A percentile compares a stretch with the other conserved stretches of the same genome.
Conservation (phyloP, 2,329 filamentous ascomycete species). For the Sclerotinia subarctica region DNA sequence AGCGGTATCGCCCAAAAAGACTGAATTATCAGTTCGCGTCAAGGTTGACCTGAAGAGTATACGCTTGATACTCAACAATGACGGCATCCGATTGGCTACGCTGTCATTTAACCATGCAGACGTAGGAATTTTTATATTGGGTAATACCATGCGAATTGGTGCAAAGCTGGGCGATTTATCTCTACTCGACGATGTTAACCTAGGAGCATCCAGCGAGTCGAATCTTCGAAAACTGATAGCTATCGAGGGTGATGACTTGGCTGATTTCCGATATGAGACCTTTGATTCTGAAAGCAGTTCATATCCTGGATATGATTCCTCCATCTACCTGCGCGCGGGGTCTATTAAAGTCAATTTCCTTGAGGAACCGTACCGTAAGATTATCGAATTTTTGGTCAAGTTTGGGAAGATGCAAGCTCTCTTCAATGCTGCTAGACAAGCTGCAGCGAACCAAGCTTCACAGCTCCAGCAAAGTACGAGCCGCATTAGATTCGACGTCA, state of each 20-base stretch:
- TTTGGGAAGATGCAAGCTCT: constrained; percentile 99
- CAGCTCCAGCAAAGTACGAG: constrained; percentile 88
- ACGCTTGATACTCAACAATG: constrained; percentile 91
- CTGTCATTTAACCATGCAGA: constrained; percentile 90
- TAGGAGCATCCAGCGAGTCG: constrained; percentile 78
- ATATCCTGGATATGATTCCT: constrained; percentile 94
- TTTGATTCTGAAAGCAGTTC: constrained; percentile 69
- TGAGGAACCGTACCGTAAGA: constrained; percentile 96
- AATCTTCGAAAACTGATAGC: constrained; percentile 82
- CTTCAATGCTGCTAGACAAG: constrained; percentile 94
- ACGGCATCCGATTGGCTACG: constrained; percentile 90
- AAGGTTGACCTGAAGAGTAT: constrained; percentile 94
- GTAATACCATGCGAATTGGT: constrained; percentile 81
- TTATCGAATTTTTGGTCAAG: constrained; percentile 95
- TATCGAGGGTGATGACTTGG: constrained; percentile 92
- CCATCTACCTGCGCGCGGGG: constrained; percentile 83
- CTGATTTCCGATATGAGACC: constrained; percentile 96
- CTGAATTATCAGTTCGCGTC: constrained; percentile 66
- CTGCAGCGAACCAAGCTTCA: constrained; percentile 87
- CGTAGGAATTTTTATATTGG: constrained; percentile 82
- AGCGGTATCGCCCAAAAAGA: constrained; percentile 22
- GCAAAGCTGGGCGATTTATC: constrained; percentile 84
- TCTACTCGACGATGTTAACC: constrained; percentile 89
- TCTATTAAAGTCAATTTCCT: constrained; percentile 97
- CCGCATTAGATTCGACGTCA: constrained; percentile 89